Evolutionary conservation across 2,329 filamentous ascomycete species (phyloP).

Genomic region (Plectosphaerella sp.): DNA sequence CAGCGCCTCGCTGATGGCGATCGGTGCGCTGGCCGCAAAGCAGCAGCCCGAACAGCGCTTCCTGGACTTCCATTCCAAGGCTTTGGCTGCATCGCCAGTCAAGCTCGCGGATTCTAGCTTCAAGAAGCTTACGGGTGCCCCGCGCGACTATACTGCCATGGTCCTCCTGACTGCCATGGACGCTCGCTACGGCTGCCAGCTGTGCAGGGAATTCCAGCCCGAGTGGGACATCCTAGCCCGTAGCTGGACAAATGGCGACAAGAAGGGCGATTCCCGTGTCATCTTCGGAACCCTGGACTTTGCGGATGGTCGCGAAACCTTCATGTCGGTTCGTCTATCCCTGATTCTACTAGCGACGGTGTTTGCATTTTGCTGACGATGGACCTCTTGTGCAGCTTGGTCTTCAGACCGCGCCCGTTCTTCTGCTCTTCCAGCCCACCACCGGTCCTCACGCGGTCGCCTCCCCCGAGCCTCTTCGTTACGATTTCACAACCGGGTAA

Average conservation of each 20-base stretch:
- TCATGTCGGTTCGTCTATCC: constrained; percentile 68
- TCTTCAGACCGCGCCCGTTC: constrained; percentile 88
- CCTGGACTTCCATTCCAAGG: constrained; percentile 63
- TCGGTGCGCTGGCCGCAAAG: constrained; percentile 59
- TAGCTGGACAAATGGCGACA: constrained; percentile 85
- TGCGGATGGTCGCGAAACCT: constrained; percentile 73
- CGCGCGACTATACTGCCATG: constrained; percentile 78
- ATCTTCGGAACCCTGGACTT: constrained; percentile 89
- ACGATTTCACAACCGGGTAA: constrained; percentile 81
- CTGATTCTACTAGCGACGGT: background rate
- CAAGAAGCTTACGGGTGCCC: constrained; percentile 67
- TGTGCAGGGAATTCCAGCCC: constrained; percentile 88
- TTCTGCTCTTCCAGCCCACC: constrained; percentile 84
- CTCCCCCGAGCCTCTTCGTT: constrained; percentile 66
- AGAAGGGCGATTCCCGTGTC: constrained; percentile 64
- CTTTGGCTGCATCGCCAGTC: constrained; percentile 61
- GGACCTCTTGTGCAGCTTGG: constrained; percentile 58
- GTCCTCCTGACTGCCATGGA: constrained; percentile 87
- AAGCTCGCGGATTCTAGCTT: constrained; percentile 77
- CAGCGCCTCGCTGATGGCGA: constrained; percentile 50
- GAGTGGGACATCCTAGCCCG: constrained; percentile 86
- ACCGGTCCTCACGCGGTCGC: constrained; percentile 71
- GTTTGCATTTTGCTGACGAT: constrained; percentile 4
- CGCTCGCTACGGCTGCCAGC: constrained; percentile 72
- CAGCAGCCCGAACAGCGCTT: constrained; percentile 64